These are phyloP conservation scores for Fusarium xyrophilum DNA, from an alignment of 2,329 filamentous ascomycete genomes.

Conservation along the genomic window DNA sequence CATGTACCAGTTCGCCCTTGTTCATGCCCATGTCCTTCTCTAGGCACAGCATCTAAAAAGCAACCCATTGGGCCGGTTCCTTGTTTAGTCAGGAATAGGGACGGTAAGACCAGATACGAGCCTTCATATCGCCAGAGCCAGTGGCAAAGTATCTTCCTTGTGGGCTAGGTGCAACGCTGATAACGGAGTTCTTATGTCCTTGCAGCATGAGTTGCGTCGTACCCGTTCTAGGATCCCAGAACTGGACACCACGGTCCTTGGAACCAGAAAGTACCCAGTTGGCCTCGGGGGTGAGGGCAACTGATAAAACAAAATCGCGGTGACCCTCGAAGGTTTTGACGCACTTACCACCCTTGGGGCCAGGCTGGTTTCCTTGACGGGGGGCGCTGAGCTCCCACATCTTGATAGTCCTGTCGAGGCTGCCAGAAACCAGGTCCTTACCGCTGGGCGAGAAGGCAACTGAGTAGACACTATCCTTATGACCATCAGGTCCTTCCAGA, in stretches of 20 bases:
- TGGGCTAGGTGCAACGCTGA: constrained; percentile 94
- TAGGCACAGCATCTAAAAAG: constrained; percentile 18
- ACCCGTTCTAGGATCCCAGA: constrained; percentile 96
- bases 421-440: constrained; percentile 90
- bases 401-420: constrained; percentile 97
- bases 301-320: constrained; percentile 95
- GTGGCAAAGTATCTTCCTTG: constrained; percentile 90
- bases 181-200: constrained; percentile 98
- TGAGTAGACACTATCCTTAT: constrained; percentile 96
- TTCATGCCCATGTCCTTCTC: constrained; percentile 14
- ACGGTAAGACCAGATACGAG: constrained; percentile 92
- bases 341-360: constrained; percentile 86
- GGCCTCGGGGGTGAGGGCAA: constrained; percentile 92
- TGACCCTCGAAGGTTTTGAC: constrained; percentile 97
- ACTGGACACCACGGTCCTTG: constrained; percentile 96
- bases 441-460: constrained; percentile 96
- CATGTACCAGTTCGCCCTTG: constrained; percentile 12
- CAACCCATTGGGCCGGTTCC: constrained; percentile 21
- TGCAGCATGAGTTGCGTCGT: constrained; percentile 98
- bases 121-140: constrained; percentile 96
- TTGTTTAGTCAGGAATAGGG: constrained; percentile 48
- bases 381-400: constrained; percentile 93
- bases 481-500: constrained; percentile 89
- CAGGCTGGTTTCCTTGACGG: constrained; percentile 69
- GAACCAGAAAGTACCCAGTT: constrained; percentile 97